Base-by-base conservation (phyloP, 2,329 filamentous ascomycete species). In the Fusarium foetens region DNA sequence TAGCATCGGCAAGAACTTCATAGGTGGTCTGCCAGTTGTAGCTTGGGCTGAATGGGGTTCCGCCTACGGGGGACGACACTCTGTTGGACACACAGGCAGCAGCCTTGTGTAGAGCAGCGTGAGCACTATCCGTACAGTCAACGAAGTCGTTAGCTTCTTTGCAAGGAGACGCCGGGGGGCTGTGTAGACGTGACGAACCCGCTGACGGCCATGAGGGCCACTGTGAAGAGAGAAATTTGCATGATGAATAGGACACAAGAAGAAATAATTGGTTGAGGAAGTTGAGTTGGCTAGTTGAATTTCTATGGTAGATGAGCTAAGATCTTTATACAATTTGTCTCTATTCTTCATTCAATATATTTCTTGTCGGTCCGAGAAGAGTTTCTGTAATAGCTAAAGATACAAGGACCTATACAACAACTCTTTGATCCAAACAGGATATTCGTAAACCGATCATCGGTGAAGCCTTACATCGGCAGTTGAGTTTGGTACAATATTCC, bases 111-210 rank as follows among this genome's bases (percentile, higher is more conserved):
- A 21, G n/a, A 17, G 21, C 45, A 31, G 45, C 45, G 0, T 23
- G 29, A 31, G 21, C 27, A 31, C 45, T 49, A 9, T 13, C 1
- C 27, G 27, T 27, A 6, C 27, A 27, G 27, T 27, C 27, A 27
- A 27, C 27, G 5, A 19, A 23, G 21, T 3, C 7, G 10, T 48
- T 13, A 48, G 27, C 0, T 9, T 17, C 4, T 5, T 16, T 31
- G 14, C 10, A 8, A 31, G 14, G 2, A 23, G 10, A 9, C 2
- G 2, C 12, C 1, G 0, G 5, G 21, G 7, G 21, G 5, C 14
- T 17, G 14, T 5, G 5, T 31, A 17, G 7, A 17, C 1, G 9
- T 9, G 7, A 49, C 45, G 21, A 49, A 49, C 45, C 27, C 21
- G 45, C 21, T 17, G 21, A 17, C 3, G 14, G 4, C 45, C 45